Evolutionary conservation across 2,329 filamentous ascomycete species (phyloP).

Genomic region (Neocucurbitaria cava): DNA sequence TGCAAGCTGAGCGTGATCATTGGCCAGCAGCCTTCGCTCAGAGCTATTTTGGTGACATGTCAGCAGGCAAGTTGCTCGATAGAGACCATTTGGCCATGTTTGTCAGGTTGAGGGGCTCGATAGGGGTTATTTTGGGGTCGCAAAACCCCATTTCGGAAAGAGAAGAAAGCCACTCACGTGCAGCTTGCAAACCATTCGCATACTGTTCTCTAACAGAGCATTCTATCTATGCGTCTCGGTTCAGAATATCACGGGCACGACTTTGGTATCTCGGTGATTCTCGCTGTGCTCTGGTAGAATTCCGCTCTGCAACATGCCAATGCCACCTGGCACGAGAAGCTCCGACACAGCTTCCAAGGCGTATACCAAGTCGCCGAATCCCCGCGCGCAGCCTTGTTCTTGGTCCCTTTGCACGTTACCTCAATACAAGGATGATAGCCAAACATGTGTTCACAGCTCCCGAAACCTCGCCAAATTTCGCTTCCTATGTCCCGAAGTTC

Average conservation of each 20-base stretch:
- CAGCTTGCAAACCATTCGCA: neutral
- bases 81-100: constrained; percentile 7
- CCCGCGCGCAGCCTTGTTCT: neutral
- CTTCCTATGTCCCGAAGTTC: neutral
- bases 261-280: neutral
- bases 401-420: neutral
- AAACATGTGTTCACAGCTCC: neutral
- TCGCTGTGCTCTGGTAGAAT: neutral
- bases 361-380: no score
- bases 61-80: constrained; percentile 6
- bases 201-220: neutral
- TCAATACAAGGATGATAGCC: neutral
- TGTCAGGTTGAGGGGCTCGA: neutral
- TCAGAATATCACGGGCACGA: no score
- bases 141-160: neutral
- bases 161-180: neutral
- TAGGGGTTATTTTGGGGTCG: constrained; percentile 21
- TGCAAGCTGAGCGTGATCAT: constrained; percentile 4
- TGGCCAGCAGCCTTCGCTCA: neutral
- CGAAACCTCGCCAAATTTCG: neutral
- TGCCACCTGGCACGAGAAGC: neutral
- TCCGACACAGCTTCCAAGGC: neutral
- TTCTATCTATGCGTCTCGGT: no score
- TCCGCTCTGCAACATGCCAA: neutral
- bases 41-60: constrained; percentile 14